Evolutionary conservation across 352 stramenopile genomes (phyloP).

Genomic region (Phytopythium boreale): DNA sequence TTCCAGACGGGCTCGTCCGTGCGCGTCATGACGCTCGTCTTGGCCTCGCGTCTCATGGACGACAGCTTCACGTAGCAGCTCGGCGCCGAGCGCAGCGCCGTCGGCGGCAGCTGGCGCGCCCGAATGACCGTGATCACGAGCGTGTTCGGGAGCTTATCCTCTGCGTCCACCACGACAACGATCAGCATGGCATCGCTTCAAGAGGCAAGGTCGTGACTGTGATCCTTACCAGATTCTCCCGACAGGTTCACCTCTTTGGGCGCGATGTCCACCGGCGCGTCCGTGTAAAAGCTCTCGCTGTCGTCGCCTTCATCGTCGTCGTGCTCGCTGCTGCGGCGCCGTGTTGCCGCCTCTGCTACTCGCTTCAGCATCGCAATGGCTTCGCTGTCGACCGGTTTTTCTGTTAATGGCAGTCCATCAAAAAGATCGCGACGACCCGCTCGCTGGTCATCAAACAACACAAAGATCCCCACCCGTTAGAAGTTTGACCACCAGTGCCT

Average conservation of each 20-base stretch:
- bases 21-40: slow-evolving; percentile 67
- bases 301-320: slow-evolving; percentile 8
- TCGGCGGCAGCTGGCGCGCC: slow-evolving; percentile 42
- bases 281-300: slow-evolving; percentile 6
- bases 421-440: not conserved
- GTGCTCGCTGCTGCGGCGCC: slow-evolving; percentile 1
- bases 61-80: slow-evolving; percentile 77
- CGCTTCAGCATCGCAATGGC: not conserved
- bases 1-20: slow-evolving; percentile 69
- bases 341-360: not conserved
- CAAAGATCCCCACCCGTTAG: not conserved
- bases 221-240: slow-evolving; percentile 27
- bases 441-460: not conserved
- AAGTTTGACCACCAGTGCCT: not conserved
- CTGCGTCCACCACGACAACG: slow-evolving; percentile 6
- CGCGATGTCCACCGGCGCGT: slow-evolving; percentile 53
- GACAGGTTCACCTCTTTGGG: slow-evolving; percentile 53
- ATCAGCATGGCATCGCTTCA: not conserved
- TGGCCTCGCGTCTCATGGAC: slow-evolving; percentile 58
- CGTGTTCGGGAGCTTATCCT: slow-evolving; percentile 68
- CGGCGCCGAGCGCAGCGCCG: slow-evolving; percentile 49
- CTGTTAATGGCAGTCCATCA: not conserved
- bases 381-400: not conserved
- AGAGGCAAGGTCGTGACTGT: not conserved
- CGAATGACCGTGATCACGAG: slow-evolving; percentile 72